These are phyloP conservation scores for Sporothrix protearum DNA, from an alignment of 2,329 filamentous ascomycete species.

Conservation along the genomic window DNA sequence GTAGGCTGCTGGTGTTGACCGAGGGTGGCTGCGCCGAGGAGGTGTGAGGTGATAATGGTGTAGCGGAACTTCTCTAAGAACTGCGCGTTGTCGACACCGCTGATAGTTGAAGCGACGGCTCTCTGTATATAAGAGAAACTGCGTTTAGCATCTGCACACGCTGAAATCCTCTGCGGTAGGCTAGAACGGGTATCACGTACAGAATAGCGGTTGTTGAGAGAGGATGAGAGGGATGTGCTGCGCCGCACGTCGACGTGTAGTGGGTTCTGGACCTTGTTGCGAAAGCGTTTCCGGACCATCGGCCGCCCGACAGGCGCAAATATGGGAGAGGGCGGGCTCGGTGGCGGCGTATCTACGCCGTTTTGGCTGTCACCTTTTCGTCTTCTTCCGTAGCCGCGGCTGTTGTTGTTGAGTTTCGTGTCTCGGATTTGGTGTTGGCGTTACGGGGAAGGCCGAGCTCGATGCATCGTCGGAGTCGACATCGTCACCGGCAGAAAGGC, in stretches of 20 bases:
- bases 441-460: conserved; percentile 13
- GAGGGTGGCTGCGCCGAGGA: conserved; percentile 65
- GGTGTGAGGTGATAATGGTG: conserved; percentile 84
- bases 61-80: conserved; percentile 94
- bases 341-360: conserved; percentile 43
- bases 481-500: conserved; percentile 29
- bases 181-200: conserved; percentile 38
- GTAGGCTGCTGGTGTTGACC: conserved; percentile 38
- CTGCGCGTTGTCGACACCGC: conserved; percentile 72
- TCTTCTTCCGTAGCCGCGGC: conserved; percentile 9
- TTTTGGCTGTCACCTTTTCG: conserved; percentile 22
- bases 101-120: conserved; percentile 68
- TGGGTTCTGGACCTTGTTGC: conserved; percentile 45
- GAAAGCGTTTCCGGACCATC: conserved; percentile 52
- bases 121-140: conserved; percentile 43
- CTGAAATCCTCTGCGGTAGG: neutral
- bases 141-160: neutral
- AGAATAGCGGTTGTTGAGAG: conserved; percentile 50
- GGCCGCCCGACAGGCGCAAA: conserved; percentile 58
- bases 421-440: conserved; percentile 24
- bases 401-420: conserved; percentile 15
- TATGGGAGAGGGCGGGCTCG: conserved; percentile 44
- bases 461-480: conserved; percentile 27
- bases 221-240: conserved; percentile 43
- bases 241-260: conserved; percentile 43